phyloP scores from a whole-genome alignment of 1,139 yeast species.

The Saccharomycopsis crataegensis region DNA sequence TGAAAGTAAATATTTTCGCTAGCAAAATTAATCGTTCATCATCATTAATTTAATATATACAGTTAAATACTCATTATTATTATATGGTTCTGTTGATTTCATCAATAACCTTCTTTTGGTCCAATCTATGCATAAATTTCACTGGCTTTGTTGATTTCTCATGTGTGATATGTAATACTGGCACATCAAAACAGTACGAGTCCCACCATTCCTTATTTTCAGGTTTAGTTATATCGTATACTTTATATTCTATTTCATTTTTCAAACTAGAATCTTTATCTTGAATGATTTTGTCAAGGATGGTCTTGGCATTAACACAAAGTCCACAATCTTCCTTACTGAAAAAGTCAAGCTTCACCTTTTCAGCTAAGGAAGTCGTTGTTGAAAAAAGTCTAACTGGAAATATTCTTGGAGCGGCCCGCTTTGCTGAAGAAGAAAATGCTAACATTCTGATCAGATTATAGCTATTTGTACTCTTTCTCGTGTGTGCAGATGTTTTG shows the following conservation, averaged over 20 bases:
- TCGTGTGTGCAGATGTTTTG: no score
- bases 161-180: constrained; percentile 70
- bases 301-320: constrained; percentile 63
- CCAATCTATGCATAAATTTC: constrained; percentile 72
- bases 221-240: constrained; percentile 63
- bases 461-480: no score
- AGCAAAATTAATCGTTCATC: no score
- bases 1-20: no score
- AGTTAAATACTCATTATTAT: no score
- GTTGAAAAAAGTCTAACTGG: neutral
- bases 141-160: constrained; percentile 36
- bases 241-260: constrained; percentile 33
- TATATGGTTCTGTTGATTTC: constrained; percentile 25
- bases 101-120: constrained; percentile 47
- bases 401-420: no score
- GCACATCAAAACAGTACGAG: constrained; percentile 80
- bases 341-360: constrained; percentile 47
- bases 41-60: no score
- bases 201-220: constrained; percentile 72
- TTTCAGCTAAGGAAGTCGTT: neutral
- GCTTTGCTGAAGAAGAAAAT: no score
- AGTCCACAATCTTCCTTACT: constrained; percentile 75
- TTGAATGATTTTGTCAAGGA: constrained; percentile 37
- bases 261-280: constrained; percentile 21
- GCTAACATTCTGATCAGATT: no score